Percentiles rank a stretch among this genome's conserved stretches.
These are phyloP conservation scores for Wickerhamiella lipophila DNA, from an alignment of 805 yeast genomes.

Conservation along the genomic window DNA sequence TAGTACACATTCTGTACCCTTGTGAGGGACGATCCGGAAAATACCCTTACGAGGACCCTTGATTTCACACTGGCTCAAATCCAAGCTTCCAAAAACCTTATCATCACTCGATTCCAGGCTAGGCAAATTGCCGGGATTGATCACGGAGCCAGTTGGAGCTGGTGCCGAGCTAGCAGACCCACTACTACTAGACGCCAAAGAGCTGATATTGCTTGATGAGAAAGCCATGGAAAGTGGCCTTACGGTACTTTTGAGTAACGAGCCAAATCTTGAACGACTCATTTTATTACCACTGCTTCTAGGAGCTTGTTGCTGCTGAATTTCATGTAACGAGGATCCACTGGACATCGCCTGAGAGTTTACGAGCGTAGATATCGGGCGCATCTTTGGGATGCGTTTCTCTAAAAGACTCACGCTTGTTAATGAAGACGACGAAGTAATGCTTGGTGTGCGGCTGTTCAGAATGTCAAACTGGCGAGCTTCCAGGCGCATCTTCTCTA, in stretches of 20 bases:
- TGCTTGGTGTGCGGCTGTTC: background rate
- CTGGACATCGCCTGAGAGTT: slow-evolving; percentile 1
- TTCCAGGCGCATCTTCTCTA: slow-evolving; percentile 43
- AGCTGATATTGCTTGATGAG: slow-evolving; percentile 8
- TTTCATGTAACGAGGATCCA: background rate
- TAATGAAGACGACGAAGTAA: slow-evolving; percentile 12
- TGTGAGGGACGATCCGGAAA: slow-evolving; percentile 3
- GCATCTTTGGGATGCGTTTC: slow-evolving; percentile 9
- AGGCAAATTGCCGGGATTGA: slow-evolving; percentile 48
- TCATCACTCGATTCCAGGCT: slow-evolving; percentile 31
- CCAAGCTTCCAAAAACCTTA: slow-evolving; percentile 40
- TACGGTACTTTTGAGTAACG: slow-evolving; percentile 30
- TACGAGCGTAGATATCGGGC: slow-evolving; percentile 11
- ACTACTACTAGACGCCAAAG: background rate
- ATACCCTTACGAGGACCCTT: slow-evolving; percentile 17
- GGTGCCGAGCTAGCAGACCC: background rate
- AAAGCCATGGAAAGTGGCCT: slow-evolving; percentile 32
- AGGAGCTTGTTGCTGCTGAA: background rate
- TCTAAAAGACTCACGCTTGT: slow-evolving; percentile 9
- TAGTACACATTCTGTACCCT: slow-evolving; percentile 30
- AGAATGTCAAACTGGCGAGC: slow-evolving; percentile 32
- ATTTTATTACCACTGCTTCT: slow-evolving; percentile 2
- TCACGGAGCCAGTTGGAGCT: slow-evolving; percentile 16
- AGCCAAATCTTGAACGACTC: slow-evolving; percentile 27
- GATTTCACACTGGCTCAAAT: slow-evolving; percentile 34